phyloP scores from a whole-genome alignment of 2,329 filamentous ascomycete species.

The Scopulariopsis brevicaulis region DNA sequence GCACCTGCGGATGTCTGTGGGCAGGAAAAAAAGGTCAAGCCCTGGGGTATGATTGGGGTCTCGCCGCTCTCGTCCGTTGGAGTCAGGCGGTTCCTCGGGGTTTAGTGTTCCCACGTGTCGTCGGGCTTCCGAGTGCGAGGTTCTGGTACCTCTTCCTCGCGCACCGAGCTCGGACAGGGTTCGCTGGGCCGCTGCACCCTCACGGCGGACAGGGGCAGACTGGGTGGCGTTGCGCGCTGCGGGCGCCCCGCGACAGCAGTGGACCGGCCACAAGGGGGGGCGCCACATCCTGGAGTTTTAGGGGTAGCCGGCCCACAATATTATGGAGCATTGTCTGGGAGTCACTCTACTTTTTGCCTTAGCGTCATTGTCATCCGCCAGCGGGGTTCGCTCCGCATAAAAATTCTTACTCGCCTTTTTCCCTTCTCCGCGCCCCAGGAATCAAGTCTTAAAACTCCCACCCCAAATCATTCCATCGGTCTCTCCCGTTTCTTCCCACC shows the following conservation, averaged over 20 bases:
- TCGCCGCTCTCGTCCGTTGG: too few relatives aligned
- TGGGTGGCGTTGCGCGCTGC: neutral
- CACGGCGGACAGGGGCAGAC: neutral
- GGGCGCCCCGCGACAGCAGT: neutral
- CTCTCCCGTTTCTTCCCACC: neutral
- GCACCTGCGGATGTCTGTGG: too few relatives aligned
- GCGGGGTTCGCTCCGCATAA: neutral
- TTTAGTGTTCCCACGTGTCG: neutral
- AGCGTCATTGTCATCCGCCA: neutral
- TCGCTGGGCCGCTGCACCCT: neutral
- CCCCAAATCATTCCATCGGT: neutral
- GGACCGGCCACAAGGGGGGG: neutral
- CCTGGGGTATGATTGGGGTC: too few relatives aligned
- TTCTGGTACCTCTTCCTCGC: neutral
- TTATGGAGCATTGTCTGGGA: neutral
- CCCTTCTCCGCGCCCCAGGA: neutral
- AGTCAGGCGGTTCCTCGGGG: neutral
- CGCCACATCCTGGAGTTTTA: neutral
- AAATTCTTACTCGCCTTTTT: neutral
- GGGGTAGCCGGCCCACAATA: neutral
- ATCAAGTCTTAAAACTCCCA: neutral
- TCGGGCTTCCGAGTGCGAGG: neutral
- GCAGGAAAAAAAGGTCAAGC: too few relatives aligned
- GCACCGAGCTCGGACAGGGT: neutral
- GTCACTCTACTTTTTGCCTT: neutral